A percentile compares a stretch with the other conserved stretches of the same genome.
Evolutionary conservation across 148 eudicot genomes (phyloP).

Genomic region (Cornus suecica): DNA sequence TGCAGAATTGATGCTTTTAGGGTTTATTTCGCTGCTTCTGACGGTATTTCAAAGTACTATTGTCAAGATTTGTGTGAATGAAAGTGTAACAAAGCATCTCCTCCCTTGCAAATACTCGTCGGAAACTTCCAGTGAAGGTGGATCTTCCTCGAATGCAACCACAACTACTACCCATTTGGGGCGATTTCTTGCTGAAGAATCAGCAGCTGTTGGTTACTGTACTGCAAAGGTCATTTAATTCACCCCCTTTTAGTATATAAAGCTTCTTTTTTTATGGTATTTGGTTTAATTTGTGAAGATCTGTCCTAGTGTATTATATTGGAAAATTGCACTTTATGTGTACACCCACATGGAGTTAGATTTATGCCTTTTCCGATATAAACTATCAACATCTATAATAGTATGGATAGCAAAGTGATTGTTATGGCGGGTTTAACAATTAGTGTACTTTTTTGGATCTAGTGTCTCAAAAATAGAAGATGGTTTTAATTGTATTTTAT

Average conservation of each 20-base stretch:
- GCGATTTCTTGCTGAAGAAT: constrained; percentile 30
- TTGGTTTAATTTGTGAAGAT: no score
- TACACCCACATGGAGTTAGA: no score
- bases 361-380: not conserved
- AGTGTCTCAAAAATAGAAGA: not conserved
- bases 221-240: constrained; percentile 30
- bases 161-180: constrained; percentile 17
- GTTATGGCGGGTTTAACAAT: not conserved
- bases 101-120: constrained; percentile 59
- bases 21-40: constrained; percentile 81
- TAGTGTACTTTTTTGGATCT: not conserved
- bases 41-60: constrained; percentile 76
- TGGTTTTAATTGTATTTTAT: not conserved
- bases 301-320: not conserved
- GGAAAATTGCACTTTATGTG: not conserved
- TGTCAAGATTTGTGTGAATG: constrained; percentile 59
- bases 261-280: no score
- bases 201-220: constrained; percentile 28
- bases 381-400: not conserved
- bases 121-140: constrained; percentile 10
- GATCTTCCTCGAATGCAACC: constrained; percentile 11
- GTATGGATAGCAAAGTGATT: not conserved
- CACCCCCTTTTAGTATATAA: not conserved
- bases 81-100: constrained; percentile 34
- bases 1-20: constrained; percentile 95